These are phyloP conservation scores for Carnegiea gigantea DNA, from an alignment of 179 eudicot species.

Conservation along the genomic window DNA sequence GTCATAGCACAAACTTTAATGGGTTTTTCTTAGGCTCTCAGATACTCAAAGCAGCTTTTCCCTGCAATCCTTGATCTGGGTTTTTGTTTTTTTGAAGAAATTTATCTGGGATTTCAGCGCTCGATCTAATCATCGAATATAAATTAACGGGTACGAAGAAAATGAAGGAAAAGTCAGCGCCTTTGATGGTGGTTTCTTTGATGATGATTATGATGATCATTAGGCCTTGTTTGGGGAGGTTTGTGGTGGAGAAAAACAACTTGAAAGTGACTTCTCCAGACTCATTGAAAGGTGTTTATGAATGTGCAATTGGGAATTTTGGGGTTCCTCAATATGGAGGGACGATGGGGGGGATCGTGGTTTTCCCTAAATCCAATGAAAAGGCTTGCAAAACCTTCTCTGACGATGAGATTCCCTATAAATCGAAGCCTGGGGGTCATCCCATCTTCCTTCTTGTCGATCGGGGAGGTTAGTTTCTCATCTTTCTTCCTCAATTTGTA, in stretches of 20 bases:
- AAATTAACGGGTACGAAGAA: slow-evolving; percentile 13
- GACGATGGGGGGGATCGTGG: slow-evolving; percentile 73
- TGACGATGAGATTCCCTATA: slow-evolving; percentile 51
- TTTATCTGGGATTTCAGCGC: slow-evolving; percentile 15
- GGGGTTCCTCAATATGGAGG: slow-evolving; percentile 98
- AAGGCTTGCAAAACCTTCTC: slow-evolving; percentile 63
- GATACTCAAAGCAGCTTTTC: background rate
- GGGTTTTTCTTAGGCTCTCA: slow-evolving; percentile 11
- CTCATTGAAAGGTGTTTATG: slow-evolving; percentile 55
- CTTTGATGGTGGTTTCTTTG: slow-evolving; percentile 36
- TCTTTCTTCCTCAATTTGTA: background rate
- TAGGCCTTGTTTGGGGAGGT: slow-evolving; percentile 51
- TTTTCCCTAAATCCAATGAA: slow-evolving; percentile 68
- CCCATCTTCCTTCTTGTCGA: slow-evolving; percentile 85
- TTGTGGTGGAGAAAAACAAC: slow-evolving; percentile 94
- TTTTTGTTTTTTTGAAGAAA: background rate
- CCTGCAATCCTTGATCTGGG: slow-evolving; percentile 24
- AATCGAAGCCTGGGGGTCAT: slow-evolving; percentile 73
- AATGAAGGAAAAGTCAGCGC: slow-evolving; percentile 41
- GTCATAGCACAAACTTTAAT: background rate
- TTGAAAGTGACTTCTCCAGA: slow-evolving; percentile 74
- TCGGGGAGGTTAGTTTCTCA: slow-evolving; percentile 69
- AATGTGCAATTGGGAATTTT: slow-evolving; percentile 95
- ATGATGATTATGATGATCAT: slow-evolving; percentile 24
- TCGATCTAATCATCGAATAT: slow-evolving; percentile 4